A percentile compares a stretch with the other conserved stretches of the same genome.
Conservation (phyloP, 2,329 filamentous ascomycete genomes). For the Fusarium xyrophilum region DNA sequence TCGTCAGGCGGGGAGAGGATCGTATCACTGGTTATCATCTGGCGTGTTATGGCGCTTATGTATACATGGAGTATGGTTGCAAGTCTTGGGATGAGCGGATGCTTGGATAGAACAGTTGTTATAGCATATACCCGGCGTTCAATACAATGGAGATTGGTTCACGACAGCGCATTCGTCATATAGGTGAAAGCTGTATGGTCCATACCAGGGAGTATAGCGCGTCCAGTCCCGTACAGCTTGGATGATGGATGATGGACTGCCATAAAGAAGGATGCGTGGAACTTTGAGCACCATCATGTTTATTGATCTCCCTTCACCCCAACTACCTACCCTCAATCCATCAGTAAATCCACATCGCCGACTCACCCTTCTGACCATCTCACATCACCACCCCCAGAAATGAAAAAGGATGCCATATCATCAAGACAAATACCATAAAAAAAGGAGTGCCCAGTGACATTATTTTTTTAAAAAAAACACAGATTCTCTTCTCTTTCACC, state of each 20-base stretch:
- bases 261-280: not conserved
- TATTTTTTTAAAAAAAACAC: not conserved
- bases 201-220: rapidly evolving
- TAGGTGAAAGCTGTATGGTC: not conserved
- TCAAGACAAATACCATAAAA: slow-evolving; percentile 30
- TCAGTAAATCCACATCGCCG: not conserved
- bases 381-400: slow-evolving; percentile 8
- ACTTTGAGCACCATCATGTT: not conserved
- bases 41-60: slow-evolving; percentile 28
- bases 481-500: slow-evolving; percentile 5
- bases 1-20: not conserved
- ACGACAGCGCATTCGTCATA: too few relatives aligned
- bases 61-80: not conserved
- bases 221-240: not conserved
- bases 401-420: slow-evolving; percentile 28
- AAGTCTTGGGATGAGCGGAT: not conserved
- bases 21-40: not conserved
- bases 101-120: not conserved
- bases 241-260: too few relatives aligned
- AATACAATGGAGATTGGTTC: not conserved
- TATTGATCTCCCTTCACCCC: not conserved
- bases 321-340: not conserved
- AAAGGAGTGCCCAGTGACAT: not conserved
- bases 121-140: slow-evolving; percentile 32
- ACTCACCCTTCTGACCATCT: not conserved